A percentile compares a stretch with the other conserved stretches of the same genome.
phyloP scores from a whole-genome alignment of 257 asterid species.

The Solanum verrucosum region DNA sequence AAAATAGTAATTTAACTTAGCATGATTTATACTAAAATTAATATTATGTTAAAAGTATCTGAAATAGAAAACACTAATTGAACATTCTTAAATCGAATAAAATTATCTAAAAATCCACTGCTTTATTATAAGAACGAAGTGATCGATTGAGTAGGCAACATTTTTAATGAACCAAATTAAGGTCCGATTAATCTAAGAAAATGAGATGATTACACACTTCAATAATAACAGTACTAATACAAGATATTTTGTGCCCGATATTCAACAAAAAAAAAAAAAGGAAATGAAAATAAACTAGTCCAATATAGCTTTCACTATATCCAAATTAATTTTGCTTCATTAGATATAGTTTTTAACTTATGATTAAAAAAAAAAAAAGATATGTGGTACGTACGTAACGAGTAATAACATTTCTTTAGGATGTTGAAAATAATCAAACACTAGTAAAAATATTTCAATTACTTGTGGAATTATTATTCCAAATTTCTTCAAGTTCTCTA shows the following conservation, averaged over 20 bases:
- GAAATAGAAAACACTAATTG: too few species aligned
- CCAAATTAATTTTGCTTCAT: background rate
- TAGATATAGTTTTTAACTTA: background rate
- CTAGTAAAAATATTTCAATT: background rate
- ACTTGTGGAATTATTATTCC: constrained; percentile 27
- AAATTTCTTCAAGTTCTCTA: constrained; percentile 77
- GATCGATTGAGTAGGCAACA: background rate
- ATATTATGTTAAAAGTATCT: too few species aligned
- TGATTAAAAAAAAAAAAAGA: background rate
- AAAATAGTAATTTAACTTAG: too few species aligned
- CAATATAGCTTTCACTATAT: background rate
- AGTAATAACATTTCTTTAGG: background rate
- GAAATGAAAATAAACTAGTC: background rate
- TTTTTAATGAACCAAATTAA: background rate
- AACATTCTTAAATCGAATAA: background rate
- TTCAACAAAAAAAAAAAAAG: background rate
- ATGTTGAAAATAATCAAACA: background rate
- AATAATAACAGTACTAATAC: background rate
- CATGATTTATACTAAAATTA: too few species aligned
- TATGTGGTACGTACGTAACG: background rate
- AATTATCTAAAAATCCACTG: background rate
- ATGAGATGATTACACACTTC: background rate
- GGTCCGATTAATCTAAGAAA: background rate
- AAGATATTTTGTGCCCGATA: background rate
- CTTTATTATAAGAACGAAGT: background rate